A percentile compares a stretch with the other conserved stretches of the same genome.
These are phyloP conservation scores for Chamaecyparis obtusa DNA, from an alignment of 75 land plant species.

Conservation along the genomic window DNA sequence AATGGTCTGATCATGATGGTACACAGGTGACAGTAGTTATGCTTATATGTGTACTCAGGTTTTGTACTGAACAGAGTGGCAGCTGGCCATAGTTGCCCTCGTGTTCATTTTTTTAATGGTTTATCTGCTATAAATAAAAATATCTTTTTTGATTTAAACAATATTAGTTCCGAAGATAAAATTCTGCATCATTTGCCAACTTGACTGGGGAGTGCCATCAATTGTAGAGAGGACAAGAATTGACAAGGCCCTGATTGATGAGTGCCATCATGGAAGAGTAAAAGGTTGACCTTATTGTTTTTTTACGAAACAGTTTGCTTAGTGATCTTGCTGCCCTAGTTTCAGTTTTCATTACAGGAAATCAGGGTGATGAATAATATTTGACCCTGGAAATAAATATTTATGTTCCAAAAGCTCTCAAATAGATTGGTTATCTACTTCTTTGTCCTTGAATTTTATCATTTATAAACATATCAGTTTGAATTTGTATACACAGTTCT, in stretches of 20 bases:
- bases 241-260: neutral
- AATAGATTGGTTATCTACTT: neutral
- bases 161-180: neutral
- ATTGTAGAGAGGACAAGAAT: neutral
- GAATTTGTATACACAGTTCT: conserved; percentile 34
- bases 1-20: neutral
- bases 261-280: neutral
- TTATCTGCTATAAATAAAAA: neutral
- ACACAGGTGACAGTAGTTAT: neutral
- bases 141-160: neutral
- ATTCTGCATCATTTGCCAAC: neutral
- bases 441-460: neutral
- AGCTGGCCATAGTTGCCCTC: neutral
- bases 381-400: neutral
- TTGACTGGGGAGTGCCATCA: neutral
- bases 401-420: neutral
- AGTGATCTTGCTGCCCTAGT: neutral
- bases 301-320: neutral
- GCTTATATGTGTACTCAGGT: neutral
- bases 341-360: neutral
- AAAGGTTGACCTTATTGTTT: neutral
- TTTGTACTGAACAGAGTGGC: neutral
- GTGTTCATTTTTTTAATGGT: neutral
- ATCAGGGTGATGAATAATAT: neutral
- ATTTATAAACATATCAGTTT: conserved; percentile 10